Evolutionary conservation across 805 yeast genomes (phyloP), one percentile per base, ranked within the genome.

Genomic region (Wickerhamiella slavikovae): DNA sequence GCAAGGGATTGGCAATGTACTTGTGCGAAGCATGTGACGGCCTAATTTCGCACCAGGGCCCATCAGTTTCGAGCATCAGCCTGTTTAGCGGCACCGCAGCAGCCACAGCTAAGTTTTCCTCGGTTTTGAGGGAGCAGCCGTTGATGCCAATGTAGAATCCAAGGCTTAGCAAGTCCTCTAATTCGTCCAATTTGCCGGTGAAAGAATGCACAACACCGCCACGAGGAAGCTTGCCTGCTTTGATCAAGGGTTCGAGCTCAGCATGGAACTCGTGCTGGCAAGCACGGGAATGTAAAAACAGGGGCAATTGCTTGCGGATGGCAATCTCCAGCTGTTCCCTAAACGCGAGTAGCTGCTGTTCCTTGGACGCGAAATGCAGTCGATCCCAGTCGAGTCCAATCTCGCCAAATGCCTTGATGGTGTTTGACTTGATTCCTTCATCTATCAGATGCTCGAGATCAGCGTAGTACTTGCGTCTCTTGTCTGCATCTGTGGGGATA

Each of bases 31-130:
- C 79, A 47, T 80, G 93, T 7, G 89, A 63, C 39, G 68, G 76
- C 34, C 91, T 61, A 27, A 89, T 68, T 45, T 83, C 96, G 55
- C 99, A 89, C 98, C 98, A 89, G 1, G 99, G 98, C 3, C 95
- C 82, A 52, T 89, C 98, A 0, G 95, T 85, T 47, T 89, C 99
- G 7, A 89, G 64, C 62, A 85, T 52, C 25, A 89, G 49, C 42
- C 60, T 64, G 4, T 70, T 67, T 6, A 69, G 43, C 0, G 96
- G 96, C n/a, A 89, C 64, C 15, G 48, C 42, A 24, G 55, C 52
- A 1, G 72, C 79, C 15, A 72, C 80, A 17, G 61, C 59, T 10
- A 82, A 52, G 44, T 77, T 80, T 37, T 75, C 82, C 33, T 66
- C 67, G 0, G 78, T 68, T 44, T 74, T 76, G 39, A 89, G 61